Conservation (phyloP, 495 filamentous ascomycete genomes). For the Penicillium roqueforti region DNA sequence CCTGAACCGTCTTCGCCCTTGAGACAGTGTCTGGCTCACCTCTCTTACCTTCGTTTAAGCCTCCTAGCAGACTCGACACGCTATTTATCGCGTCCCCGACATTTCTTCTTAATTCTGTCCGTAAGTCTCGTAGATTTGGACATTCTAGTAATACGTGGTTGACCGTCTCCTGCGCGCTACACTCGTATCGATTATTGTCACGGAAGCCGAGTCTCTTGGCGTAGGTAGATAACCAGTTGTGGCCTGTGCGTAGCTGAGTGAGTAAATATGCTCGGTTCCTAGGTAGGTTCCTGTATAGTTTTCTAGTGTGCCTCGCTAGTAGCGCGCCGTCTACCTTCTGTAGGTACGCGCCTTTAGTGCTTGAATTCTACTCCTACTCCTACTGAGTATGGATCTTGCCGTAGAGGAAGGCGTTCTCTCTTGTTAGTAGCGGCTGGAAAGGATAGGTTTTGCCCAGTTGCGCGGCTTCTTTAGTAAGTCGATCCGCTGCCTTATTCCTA, state of each 20-base stretch:
- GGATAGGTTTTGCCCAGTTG: constrained; percentile 14
- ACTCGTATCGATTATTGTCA: constrained; percentile 9
- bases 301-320: background rate
- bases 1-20: constrained; percentile 19
- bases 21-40: constrained; percentile 22
- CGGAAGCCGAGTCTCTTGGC: background rate
- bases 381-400: background rate
- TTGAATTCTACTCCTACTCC: background rate
- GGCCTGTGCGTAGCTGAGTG: constrained; percentile 2
- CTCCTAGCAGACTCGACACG: constrained; percentile 26
- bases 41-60: constrained; percentile 23
- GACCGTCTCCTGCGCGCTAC: constrained; percentile 20
- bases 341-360: background rate
- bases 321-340: constrained; percentile 1
- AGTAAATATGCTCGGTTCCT: background rate
- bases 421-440: constrained; percentile 15
- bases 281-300: background rate
- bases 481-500: constrained; percentile 15
- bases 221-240: background rate
- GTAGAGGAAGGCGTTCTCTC: constrained; percentile 10
- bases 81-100: constrained; percentile 23
- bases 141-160: constrained; percentile 19
- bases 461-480: constrained; percentile 9
- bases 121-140: constrained; percentile 9
- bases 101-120: constrained; percentile 15